These are phyloP conservation scores for Cercospora sp. DNA, from an alignment of 2,329 filamentous ascomycete genomes.

Conservation along the genomic window DNA sequence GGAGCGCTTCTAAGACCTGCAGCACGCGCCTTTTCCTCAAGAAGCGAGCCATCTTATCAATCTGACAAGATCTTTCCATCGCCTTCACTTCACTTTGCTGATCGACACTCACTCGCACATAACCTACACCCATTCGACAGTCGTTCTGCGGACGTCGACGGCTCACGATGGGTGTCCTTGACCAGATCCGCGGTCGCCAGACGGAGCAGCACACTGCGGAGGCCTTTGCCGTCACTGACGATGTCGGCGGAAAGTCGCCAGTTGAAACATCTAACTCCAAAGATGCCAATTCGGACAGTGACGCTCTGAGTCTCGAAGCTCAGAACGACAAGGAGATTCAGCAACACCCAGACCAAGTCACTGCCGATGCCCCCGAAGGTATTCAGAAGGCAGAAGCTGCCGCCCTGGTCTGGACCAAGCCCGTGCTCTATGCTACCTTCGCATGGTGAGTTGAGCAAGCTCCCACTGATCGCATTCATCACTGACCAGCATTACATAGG, in stretches of 20 bases:
- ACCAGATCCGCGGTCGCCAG: constrained; percentile 19
- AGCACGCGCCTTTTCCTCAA: not conserved
- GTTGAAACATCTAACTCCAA: not conserved
- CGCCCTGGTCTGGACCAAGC: constrained; percentile 36
- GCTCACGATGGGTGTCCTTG: constrained; percentile 16
- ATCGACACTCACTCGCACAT: not conserved
- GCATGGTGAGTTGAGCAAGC: constrained; percentile 26
- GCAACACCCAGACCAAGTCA: constrained; percentile 34
- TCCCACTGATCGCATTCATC: not conserved
- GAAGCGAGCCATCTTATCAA: constrained; percentile 8
- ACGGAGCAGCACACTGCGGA: constrained; percentile 16
- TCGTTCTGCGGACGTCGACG: not conserved
- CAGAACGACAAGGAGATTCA: constrained; percentile 36
- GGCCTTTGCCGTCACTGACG: not conserved
- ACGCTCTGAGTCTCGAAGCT: constrained; percentile 36
- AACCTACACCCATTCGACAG: not conserved
- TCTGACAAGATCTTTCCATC: constrained; percentile 12
- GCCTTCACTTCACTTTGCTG: not conserved
- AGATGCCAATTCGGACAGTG: constrained; percentile 8
- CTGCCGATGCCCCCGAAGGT: constrained; percentile 32
- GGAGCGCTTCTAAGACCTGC: not conserved
- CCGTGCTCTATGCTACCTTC: constrained; percentile 30
- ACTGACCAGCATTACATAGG: constrained; percentile 22
- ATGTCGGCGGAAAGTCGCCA: constrained; percentile 13
- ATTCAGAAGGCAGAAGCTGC: constrained; percentile 37